A percentile compares a stretch with the other conserved stretches of the same genome.
phyloP scores from a whole-genome alignment of 2,329 filamentous ascomycete genomes.

The Trichoderma sp. region DNA sequence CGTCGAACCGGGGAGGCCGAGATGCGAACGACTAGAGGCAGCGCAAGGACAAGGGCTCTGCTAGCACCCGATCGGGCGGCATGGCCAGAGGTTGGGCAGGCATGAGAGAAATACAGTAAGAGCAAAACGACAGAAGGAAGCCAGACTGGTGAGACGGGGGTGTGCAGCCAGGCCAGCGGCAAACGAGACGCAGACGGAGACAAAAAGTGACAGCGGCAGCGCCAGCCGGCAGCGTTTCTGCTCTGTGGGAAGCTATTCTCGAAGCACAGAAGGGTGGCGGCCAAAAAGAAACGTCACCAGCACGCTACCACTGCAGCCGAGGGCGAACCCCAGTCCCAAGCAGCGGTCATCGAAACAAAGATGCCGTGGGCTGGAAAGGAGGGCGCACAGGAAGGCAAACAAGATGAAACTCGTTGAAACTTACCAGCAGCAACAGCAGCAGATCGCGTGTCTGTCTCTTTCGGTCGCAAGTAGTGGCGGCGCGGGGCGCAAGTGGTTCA shows the following conservation, averaged over 20 bases:
- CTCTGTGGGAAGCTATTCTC: not conserved
- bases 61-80: constrained; percentile 27
- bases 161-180: constrained; percentile 4
- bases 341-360: not conserved
- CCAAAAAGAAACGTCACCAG: constrained; percentile 28
- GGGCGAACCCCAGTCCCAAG: not conserved
- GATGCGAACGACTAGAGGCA: constrained; percentile 24
- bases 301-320: constrained; percentile 19
- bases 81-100: constrained; percentile 16
- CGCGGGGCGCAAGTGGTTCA: constrained; percentile 5
- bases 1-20: constrained; percentile 30
- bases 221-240: not conserved
- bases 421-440: constrained; percentile 20
- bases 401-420: not conserved
- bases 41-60: constrained; percentile 25
- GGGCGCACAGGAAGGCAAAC: not conserved
- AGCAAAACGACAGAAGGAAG: constrained; percentile 2
- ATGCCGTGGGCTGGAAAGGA: not conserved
- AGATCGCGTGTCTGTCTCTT: not conserved
- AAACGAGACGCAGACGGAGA: constrained; percentile 23
- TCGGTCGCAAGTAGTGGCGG: not conserved
- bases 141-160: constrained; percentile 13
- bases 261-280: constrained; percentile 6
- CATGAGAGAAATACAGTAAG: constrained; percentile 2
- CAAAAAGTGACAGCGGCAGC: constrained; percentile 4